Evolutionary conservation across 176 grass and related monocot genomes (phyloP).

Genomic region (Pontederia crassipes): DNA sequence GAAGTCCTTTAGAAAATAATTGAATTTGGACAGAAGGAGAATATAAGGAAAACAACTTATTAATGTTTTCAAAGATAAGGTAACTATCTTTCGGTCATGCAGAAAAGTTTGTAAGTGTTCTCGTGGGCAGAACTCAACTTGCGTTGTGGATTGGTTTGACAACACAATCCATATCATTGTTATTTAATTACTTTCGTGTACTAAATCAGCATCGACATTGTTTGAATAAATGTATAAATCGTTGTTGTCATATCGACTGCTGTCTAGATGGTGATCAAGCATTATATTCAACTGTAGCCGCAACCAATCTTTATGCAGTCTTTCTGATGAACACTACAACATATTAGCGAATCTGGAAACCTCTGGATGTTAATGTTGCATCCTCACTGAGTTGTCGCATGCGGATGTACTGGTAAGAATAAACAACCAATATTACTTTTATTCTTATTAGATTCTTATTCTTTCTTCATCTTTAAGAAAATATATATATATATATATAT

Average conservation of each 20-base stretch:
- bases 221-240: not conserved
- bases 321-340: not conserved
- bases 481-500: too few relatives aligned
- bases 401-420: not conserved
- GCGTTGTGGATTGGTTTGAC: not conserved
- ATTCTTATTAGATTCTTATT: not conserved
- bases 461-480: not conserved
- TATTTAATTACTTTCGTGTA: too few relatives aligned
- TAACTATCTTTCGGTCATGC: not conserved
- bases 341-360: not conserved
- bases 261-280: not conserved
- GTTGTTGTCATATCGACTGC: too few relatives aligned
- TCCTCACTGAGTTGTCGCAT: not conserved
- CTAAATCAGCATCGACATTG: too few relatives aligned
- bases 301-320: not conserved
- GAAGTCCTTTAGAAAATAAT: too few relatives aligned
- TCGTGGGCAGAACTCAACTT: not conserved
- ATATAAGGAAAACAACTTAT: too few relatives aligned
- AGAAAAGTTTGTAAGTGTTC: not conserved
- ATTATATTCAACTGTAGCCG: slow-evolving; percentile 15
- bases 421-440: not conserved
- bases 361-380: not conserved
- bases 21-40: too few relatives aligned
- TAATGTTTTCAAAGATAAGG: slow-evolving; percentile 34
- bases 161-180: not conserved